Base-by-base conservation (phyloP, 2,329 filamentous ascomycete species). In the Fonsecaea nubica region DNA sequence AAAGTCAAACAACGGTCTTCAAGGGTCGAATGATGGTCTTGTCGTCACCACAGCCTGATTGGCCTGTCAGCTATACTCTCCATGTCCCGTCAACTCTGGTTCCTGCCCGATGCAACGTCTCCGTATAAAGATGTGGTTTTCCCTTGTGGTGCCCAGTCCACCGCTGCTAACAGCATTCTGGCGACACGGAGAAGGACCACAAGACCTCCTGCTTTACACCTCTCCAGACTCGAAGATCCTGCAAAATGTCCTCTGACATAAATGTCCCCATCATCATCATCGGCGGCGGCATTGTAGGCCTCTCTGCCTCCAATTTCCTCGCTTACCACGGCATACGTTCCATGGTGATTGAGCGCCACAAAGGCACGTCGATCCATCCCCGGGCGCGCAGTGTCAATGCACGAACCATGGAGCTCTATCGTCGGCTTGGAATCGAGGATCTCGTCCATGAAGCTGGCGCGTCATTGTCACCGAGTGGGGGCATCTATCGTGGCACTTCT, bases 271-370 rank as follows among this genome's bases (percentile, higher is more conserved):
- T 83, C 35, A 73, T 84, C 7, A 80, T 83, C 50, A 75, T 82
- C 4, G 82, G 82, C 4, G 80, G 77, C 12, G 82, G 82, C 2
- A 81, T 81, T 12, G 78, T 79, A 1, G 81, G 81, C 48, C 75
- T 80, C 6, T 75, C 77, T 21, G 75, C 81, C 1, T 80, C 81
- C 36, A 38, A 57, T 18, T 63, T 63, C 13, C 61, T 63, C 36
- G 13, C 18, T 25, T n/a, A 38, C 53, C 40, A 42, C 21, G 61
- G 61, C 25, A 42, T 63, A 30, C 36, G 58, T 40, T 57, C 61
- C 32, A 35, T 50, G 12, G n/a, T 58, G 30, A 42, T 63, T 10
- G 61, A 57, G 54, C 52, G 53, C 3, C 61, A 57, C 25, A 15
- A 38, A 36, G 53, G 61, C 6, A 58, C 61, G 30, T 57, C 61